These are phyloP conservation scores for Russula griseocarnosa DNA, from an alignment of 768 basidiomycete species.

Conservation along the genomic window DNA sequence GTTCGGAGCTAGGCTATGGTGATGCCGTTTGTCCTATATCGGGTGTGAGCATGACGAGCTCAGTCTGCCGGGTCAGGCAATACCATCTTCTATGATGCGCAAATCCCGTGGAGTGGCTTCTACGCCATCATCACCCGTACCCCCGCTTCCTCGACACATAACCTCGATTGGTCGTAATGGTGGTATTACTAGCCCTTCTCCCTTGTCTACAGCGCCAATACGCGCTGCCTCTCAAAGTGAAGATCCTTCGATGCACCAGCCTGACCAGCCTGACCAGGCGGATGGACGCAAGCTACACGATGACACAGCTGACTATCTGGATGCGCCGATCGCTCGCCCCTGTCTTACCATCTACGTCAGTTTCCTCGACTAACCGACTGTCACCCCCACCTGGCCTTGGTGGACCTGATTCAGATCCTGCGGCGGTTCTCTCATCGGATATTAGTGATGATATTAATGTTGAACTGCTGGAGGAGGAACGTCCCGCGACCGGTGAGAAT, in stretches of 20 bases:
- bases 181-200: too few relatives aligned
- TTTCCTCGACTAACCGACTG: slow-evolving; percentile 33
- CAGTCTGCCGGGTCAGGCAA: too few relatives aligned
- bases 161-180: too few relatives aligned
- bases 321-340: slow-evolving; percentile 57
- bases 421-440: slow-evolving; percentile 11
- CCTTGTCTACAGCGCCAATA: slow-evolving; percentile 21
- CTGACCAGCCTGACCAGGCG: not conserved
- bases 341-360: slow-evolving; percentile 47
- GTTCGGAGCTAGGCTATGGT: too few relatives aligned
- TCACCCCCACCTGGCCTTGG: slow-evolving; percentile 41
- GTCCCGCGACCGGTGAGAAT: slow-evolving; percentile 53
- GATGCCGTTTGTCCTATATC: too few relatives aligned
- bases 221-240: slow-evolving; percentile 7
- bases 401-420: slow-evolving; percentile 34
- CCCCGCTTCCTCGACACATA: too few relatives aligned
- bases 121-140: too few relatives aligned
- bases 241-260: slow-evolving; percentile 7
- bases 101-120: too few relatives aligned
- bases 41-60: too few relatives aligned
- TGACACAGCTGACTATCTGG: slow-evolving; percentile 45
- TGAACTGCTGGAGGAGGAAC: slow-evolving; percentile 66
- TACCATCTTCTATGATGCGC: too few relatives aligned
- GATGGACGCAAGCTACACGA: slow-evolving; percentile 3
- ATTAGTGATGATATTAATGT: slow-evolving; percentile 38